Evolutionary conservation across 176 grass and related monocot species (phyloP), one percentile per base, ranked within the genome.

Genomic region (Pontederia paniculata): DNA sequence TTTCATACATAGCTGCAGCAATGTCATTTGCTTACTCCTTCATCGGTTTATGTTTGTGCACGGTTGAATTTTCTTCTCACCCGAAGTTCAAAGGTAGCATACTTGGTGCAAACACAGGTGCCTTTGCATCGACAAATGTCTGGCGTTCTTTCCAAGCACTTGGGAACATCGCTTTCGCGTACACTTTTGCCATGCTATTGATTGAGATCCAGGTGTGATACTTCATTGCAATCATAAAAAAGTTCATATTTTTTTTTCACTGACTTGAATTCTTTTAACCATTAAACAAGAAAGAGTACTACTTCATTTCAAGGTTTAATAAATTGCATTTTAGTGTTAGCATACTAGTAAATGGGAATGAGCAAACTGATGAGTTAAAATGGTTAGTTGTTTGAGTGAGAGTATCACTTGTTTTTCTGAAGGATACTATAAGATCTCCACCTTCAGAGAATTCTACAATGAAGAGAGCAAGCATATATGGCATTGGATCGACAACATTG

Each of bases 151-250:
- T 89, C 2, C 90, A 96, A 67, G 90, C 90, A 0, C 90, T 96
- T 48, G 85, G 90, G 57, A 96, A 96, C 70, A 87, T 96, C 48
- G 82, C 90, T 8, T 89, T 96, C 55, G 90, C 90, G 0, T 96
- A 96, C 86, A 96, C 90, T 41, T 96, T 86, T 57, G 53, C 90
- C 31, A 96, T 89, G 90, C 90, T 96, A 56, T 77, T 96, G 47
- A 78, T 96, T n/a, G 90, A 96, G 69, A 86, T 96, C 55, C 90
- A 96, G 81, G 89, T 71, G 60, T 19, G 0, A 14, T 41, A 12
- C 1, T 59, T 50, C 44, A 23, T 4, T 5, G 12, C 18, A 13
- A 12, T 13, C 10, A 21, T 1, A 19, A 28, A 37, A 12, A 58
- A 17, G 5, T 51, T 4, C 4, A 42, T 42, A 17, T 5, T 19